phyloP scores from a whole-genome alignment of 768 basidiomycete species.

The Ramaria sp. region DNA sequence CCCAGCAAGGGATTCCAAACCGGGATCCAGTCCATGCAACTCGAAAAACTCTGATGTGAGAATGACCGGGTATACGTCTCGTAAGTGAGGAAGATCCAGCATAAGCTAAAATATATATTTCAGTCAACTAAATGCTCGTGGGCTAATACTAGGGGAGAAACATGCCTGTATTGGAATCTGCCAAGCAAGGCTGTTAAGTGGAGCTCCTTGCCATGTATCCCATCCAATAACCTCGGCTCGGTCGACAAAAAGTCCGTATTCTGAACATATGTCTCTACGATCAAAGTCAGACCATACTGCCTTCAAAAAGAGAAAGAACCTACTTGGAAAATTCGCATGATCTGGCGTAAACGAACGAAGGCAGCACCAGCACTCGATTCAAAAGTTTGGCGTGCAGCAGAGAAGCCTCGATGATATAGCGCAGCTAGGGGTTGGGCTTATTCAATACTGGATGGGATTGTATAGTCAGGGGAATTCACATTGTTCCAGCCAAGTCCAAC shows the following conservation, averaged over 20 bases:
- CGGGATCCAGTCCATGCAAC: constrained; percentile 26
- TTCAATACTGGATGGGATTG: neutral
- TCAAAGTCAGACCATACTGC: neutral
- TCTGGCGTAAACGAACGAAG: constrained; percentile 36
- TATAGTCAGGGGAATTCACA: constrained; percentile 18
- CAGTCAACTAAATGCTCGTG: constrained; percentile 23
- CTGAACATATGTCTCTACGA: constrained; percentile 23
- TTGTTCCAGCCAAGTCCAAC: constrained; percentile 40
- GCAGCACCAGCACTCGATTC: constrained; percentile 33
- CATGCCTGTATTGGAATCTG: constrained; percentile 15
- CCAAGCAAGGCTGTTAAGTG: constrained; percentile 20
- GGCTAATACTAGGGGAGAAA: neutral
- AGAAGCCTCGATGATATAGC: constrained; percentile 38
- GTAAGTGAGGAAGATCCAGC: constrained; percentile 33
- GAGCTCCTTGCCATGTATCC: constrained; percentile 31
- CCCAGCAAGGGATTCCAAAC: constrained; percentile 27
- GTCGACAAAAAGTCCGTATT: constrained; percentile 35
- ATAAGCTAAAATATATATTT: constrained; percentile 27
- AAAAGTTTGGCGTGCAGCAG: constrained; percentile 32
- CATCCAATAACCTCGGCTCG: constrained; percentile 32
- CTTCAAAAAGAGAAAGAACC: constrained; percentile 8
- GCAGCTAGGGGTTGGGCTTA: constrained; percentile 22
- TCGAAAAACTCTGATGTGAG: constrained; percentile 33
- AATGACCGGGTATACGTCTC: constrained; percentile 27
- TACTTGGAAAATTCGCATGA: constrained; percentile 32